Evolutionary conservation across 208 protist species (phyloP), one percentile per base, ranked within the genome.

Genomic region (Tritrichomonas musculus): DNA sequence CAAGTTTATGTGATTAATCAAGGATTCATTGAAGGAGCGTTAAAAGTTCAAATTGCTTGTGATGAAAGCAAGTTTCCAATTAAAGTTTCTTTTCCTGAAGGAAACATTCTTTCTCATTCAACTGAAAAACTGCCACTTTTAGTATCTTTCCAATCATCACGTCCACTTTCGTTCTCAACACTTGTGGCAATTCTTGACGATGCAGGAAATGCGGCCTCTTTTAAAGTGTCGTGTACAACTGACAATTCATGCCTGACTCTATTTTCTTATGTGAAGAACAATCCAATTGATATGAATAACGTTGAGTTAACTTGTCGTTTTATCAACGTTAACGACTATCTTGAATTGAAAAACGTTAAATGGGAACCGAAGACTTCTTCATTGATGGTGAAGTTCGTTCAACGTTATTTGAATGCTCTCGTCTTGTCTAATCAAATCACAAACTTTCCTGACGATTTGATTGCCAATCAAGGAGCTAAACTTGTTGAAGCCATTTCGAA

Each of bases 91-190:
- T 88, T 88, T 36, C 77, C 77, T 39, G 47, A 88, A 57, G 77
- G 77, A 33, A 88, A 53, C 39, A 25, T 47, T 13, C 41, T 88
- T 2, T 8, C 27, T 3, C 41, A 88, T 39, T 57, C 77, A 39
- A 88, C 77, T 41, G 77, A 53, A 11, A 88, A 88, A 57, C 20
- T 88, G 17, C 77, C 77, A 57, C n/a, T 88, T 60, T 20, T 88
- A 17, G n/a, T 88, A 14, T 22, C 41, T 57, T 88, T 88, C 27
- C 47, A 53, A 27, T 88, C 47, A 39, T 27, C 1, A 1, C 33
- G 57, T 27, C 77, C 77, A 14, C 2, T 88, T 1, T 27, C 17
- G 0, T 88, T 88, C n/a, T 57, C 47, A 13, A 88, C 77, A 57
- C 33, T 60, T 14, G 47, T 88, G 33, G 77, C 41, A 33, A 88